Conservation (phyloP, 129 eudicot genomes). For the Arctium lappa region DNA sequence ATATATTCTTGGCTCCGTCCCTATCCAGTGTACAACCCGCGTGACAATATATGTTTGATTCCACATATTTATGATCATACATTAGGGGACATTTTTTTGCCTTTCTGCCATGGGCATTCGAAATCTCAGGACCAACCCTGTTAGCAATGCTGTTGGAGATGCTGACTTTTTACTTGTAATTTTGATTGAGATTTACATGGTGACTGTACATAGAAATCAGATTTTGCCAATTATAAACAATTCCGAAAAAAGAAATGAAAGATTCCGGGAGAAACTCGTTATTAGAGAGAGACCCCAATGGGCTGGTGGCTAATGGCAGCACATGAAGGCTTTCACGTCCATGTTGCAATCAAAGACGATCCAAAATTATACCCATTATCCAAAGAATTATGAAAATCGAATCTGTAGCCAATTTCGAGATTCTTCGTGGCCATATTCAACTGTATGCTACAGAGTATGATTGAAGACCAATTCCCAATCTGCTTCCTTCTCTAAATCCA, state of each 20-base stretch:
- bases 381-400: not conserved
- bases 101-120: too few species aligned
- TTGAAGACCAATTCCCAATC: not conserved
- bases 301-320: conserved; percentile 13
- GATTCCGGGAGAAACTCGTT: not conserved
- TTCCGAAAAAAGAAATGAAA: not conserved
- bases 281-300: conserved; percentile 20
- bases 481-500: not conserved
- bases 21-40: too few species aligned
- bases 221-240: not conserved
- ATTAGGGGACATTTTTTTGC: too few species aligned
- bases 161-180: too few species aligned
- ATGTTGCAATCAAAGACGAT: conserved; percentile 6
- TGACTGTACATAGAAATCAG: not conserved
- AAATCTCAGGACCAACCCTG: too few species aligned
- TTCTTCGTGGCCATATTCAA: not conserved
- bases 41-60: too few species aligned
- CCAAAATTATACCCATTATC: conserved; percentile 19
- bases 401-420: conserved; percentile 8
- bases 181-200: too few species aligned
- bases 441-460: not conserved
- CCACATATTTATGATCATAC: too few species aligned
- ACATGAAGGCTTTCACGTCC: not conserved
- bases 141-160: too few species aligned
- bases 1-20: too few species aligned